phyloP scores from a whole-genome alignment of 1,284 basidiomycete genomes.

The Acaromyces ingoldii region DNA sequence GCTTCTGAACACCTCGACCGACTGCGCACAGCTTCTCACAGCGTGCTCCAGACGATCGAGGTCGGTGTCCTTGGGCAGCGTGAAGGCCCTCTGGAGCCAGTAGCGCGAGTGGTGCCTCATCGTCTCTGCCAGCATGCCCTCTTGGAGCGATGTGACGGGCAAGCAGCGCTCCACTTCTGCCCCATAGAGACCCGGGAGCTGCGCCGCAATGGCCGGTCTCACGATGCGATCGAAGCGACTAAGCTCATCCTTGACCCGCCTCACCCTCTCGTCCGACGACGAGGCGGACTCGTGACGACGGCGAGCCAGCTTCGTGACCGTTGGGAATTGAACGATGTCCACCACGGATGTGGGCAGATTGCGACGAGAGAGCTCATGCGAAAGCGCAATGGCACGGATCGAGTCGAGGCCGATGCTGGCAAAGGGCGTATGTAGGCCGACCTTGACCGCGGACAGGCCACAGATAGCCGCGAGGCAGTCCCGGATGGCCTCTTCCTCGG shows the following conservation, averaged over 20 bases:
- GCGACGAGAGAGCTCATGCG: slow-evolving; percentile 24
- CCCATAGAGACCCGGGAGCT: neutral
- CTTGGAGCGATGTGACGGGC: slow-evolving; percentile 37
- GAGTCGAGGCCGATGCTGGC: slow-evolving; percentile 47
- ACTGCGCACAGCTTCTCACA: too few species aligned
- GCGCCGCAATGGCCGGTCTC: slow-evolving; percentile 9
- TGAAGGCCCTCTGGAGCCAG: slow-evolving; percentile 26
- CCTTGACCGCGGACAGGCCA: slow-evolving; percentile 22
- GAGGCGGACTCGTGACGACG: neutral
- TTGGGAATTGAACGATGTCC: slow-evolving; percentile 44
- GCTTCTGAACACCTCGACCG: too few species aligned
- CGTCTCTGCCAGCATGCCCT: slow-evolving; percentile 46
- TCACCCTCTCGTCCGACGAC: neutral
- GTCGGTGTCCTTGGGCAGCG: slow-evolving; percentile 1
- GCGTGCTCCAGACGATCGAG: slow-evolving; percentile 7
- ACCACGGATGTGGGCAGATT: slow-evolving; percentile 43
- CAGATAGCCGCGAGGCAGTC: slow-evolving; percentile 31
- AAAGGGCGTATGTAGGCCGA: slow-evolving; percentile 38
- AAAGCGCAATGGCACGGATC: slow-evolving; percentile 47
- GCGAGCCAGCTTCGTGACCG: slow-evolving; percentile 14
- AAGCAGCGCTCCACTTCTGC: slow-evolving; percentile 12
- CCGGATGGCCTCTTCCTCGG: slow-evolving; percentile 16
- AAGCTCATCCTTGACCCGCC: neutral
- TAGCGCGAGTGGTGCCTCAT: slow-evolving; percentile 25
- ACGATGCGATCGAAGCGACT: slow-evolving; percentile 14